These are phyloP conservation scores for Aegilops longissima DNA, from an alignment of 176 grass and related monocot species.

Conservation along the genomic window DNA sequence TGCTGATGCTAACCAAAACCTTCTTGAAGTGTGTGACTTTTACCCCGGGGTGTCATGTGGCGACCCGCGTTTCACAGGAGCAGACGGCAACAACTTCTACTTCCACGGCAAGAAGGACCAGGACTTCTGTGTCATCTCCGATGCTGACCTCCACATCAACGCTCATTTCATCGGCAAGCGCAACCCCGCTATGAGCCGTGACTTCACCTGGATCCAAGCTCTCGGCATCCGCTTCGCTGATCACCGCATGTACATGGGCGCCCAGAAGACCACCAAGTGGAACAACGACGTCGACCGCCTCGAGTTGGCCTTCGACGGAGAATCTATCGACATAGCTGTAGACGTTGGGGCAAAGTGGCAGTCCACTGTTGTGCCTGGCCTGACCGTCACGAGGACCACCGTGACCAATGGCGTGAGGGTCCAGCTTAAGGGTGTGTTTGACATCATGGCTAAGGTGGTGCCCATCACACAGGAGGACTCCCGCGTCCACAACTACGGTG, in stretches of 20 bases:
- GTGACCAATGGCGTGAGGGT: neutral
- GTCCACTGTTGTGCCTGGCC: neutral
- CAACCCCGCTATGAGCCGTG: constrained; percentile 33
- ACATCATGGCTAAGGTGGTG: neutral
- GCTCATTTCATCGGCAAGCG: constrained; percentile 53
- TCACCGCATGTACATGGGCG: constrained; percentile 52
- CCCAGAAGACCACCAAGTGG: constrained; percentile 40
- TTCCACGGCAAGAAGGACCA: constrained; percentile 57
- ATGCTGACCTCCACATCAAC: constrained; percentile 29
- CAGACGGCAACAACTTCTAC: constrained; percentile 3
- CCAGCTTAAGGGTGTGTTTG: neutral
- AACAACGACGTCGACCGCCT: constrained; percentile 32
- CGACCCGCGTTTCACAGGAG: too few species aligned
- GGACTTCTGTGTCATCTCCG: constrained; percentile 45
- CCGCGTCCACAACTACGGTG: neutral
- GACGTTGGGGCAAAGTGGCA: neutral
- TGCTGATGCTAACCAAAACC: too few species aligned
- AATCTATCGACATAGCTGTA: neutral
- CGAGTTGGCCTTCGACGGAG: neutral
- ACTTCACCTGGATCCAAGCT: constrained; percentile 62
- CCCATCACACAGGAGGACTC: neutral
- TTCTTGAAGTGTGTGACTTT: too few species aligned
- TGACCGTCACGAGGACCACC: neutral
- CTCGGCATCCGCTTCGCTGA: constrained; percentile 44
- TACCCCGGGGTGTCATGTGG: too few species aligned